Evolutionary conservation across 495 filamentous ascomycete species (phyloP).

Genomic region (Daldinia grandis): DNA sequence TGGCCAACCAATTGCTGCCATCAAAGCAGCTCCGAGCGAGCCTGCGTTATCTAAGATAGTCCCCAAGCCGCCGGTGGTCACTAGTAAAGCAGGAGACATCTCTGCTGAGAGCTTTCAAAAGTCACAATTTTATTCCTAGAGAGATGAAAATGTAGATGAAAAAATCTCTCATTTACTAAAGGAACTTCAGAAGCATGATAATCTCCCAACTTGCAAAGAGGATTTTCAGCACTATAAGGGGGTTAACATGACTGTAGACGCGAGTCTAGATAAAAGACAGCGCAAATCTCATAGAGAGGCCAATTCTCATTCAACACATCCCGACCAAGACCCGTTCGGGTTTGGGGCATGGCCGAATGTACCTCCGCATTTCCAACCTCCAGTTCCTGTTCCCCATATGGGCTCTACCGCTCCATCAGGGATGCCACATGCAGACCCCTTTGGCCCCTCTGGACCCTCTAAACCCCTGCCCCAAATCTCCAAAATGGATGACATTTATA

Average conservation of each 20-base stretch:
- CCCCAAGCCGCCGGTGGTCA: conserved; percentile 61
- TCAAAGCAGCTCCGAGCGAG: conserved; percentile 66
- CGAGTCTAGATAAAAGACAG: not conserved
- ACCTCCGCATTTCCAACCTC: not conserved
- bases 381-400: not conserved
- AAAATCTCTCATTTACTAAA: not conserved
- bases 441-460: not conserved
- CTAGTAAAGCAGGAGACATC: conserved; percentile 72
- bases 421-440: not conserved
- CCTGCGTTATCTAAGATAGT: conserved; percentile 53
- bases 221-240: not conserved
- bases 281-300: not conserved
- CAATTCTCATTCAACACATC: not conserved
- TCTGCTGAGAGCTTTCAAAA: conserved; percentile 89
- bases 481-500: too few species aligned
- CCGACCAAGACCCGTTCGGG: not conserved
- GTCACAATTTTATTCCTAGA: conserved; percentile 81
- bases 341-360: not conserved
- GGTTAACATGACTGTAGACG: not conserved
- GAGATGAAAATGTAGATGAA: not conserved
- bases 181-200: not conserved
- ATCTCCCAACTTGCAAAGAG: not conserved
- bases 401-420: not conserved
- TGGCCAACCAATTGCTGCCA: conserved; percentile 53
- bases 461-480: not conserved